phyloP scores from a whole-genome alignment of 75 land plant genomes.

The Azolla pinnata region DNA sequence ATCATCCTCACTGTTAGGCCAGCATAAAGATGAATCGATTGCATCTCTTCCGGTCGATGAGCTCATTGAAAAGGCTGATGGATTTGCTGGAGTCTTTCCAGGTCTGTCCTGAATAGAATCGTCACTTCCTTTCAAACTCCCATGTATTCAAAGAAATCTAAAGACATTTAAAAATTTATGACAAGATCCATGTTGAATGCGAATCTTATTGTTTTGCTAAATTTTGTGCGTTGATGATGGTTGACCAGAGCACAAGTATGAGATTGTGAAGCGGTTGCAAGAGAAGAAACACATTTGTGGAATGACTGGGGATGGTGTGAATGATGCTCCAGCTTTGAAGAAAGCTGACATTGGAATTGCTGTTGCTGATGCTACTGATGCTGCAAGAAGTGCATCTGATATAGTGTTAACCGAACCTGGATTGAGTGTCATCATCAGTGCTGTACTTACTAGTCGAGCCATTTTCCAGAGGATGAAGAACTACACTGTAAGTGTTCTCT shows the following conservation, averaged over 20 bases:
- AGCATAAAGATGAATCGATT: conserved; percentile 25
- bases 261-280: conserved; percentile 54
- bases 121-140: too few relatives aligned
- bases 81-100: conserved; percentile 74
- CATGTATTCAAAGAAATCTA: too few relatives aligned
- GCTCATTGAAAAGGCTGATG: conserved; percentile 82
- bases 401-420: conserved; percentile 57
- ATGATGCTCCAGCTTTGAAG: conserved; percentile 66
- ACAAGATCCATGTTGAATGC: too few relatives aligned
- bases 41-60: conserved; percentile 64
- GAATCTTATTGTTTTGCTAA: too few relatives aligned
- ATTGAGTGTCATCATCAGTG: conserved; percentile 89
- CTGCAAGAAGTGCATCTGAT: conserved; percentile 35
- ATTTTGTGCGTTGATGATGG: not conserved
- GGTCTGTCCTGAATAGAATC: too few relatives aligned
- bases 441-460: conserved; percentile 75
- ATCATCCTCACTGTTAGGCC: conserved; percentile 39
- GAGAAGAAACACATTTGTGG: conserved; percentile 74
- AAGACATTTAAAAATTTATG: too few relatives aligned
- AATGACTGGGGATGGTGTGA: conserved; percentile 80
- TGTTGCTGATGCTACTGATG: conserved; percentile 28
- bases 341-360: conserved; percentile 94
- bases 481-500: conserved; percentile 24
- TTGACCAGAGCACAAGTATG: conserved; percentile 64
- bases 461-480: conserved; percentile 51